phyloP scores from a whole-genome alignment of 2,329 filamentous ascomycete genomes.

The Penicillium sp. region DNA sequence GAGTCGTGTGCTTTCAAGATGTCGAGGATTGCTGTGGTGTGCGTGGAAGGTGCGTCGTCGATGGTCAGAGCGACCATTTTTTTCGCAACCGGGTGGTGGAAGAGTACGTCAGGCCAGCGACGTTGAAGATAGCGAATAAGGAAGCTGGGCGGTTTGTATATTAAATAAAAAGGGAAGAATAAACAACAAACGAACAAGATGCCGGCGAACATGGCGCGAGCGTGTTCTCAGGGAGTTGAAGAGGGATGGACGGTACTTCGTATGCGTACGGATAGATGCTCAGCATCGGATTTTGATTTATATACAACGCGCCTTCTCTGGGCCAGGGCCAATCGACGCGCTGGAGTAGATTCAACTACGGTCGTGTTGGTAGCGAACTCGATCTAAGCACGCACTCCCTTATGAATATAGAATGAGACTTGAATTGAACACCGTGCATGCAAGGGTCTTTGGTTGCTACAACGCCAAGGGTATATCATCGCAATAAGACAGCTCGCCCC shows the following conservation, averaged over 20 bases:
- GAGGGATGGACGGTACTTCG: too few relatives aligned
- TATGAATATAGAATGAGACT: too few relatives aligned
- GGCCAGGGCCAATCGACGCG: too few relatives aligned
- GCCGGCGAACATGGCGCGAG: slow-evolving; percentile 33
- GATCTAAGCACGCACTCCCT: too few relatives aligned
- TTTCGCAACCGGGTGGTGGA: slow-evolving; percentile 58
- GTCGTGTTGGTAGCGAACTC: too few relatives aligned
- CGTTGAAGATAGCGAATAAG: slow-evolving; percentile 68
- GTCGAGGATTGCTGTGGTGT: slow-evolving; percentile 68
- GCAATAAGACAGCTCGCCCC: neutral
- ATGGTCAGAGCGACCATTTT: slow-evolving; percentile 79
- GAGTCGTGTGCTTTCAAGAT: slow-evolving; percentile 65
- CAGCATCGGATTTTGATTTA: too few relatives aligned
- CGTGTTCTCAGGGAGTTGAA: neutral
- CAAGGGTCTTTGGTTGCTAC: neutral
- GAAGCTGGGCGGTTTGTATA: slow-evolving; percentile 76
- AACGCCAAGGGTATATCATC: slow-evolving; percentile 17
- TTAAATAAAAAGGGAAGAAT: slow-evolving; percentile 57
- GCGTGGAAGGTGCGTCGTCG: slow-evolving; percentile 75
- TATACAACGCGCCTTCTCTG: too few relatives aligned
- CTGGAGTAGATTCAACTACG: too few relatives aligned
- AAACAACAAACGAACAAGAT: slow-evolving; percentile 30
- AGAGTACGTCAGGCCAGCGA: slow-evolving; percentile 76
- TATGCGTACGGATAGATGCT: too few relatives aligned
- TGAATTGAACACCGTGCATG: neutral